Percentiles rank a stretch among this genome's conserved stretches.
Conservation (phyloP, 1,139 yeast genomes). For the Suhomyces taliae region DNA sequence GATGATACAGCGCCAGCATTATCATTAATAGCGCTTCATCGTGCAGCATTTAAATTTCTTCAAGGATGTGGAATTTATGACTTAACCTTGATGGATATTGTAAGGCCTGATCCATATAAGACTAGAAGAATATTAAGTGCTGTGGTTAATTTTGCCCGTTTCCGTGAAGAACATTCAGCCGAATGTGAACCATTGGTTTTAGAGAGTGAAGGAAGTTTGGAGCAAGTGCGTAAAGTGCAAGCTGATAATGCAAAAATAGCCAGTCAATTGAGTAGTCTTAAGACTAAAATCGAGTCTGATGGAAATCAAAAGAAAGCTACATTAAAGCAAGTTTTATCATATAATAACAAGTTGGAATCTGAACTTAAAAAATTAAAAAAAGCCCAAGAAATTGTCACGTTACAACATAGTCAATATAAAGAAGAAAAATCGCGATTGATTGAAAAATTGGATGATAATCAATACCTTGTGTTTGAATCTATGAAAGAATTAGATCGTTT, state of each 20-base stretch:
- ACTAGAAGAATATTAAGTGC: slow-evolving; percentile 73
- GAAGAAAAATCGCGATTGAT: slow-evolving; percentile 59
- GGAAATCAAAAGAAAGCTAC: slow-evolving; percentile 28
- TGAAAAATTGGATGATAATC: slow-evolving; percentile 55
- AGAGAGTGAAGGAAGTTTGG: slow-evolving; percentile 52
- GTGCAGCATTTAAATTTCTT: slow-evolving; percentile 62
- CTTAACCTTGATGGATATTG: slow-evolving; percentile 66
- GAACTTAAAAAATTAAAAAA: slow-evolving; percentile 64
- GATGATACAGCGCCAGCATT: slow-evolving; percentile 31
- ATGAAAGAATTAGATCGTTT: slow-evolving; percentile 61
- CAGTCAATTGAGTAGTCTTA: slow-evolving; percentile 45
- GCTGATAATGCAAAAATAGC: slow-evolving; percentile 42
- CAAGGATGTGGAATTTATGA: slow-evolving; percentile 76
- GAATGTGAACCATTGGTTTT: slow-evolving; percentile 64
- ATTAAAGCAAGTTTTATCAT: slow-evolving; percentile 49
- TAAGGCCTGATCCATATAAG: slow-evolving; percentile 65
- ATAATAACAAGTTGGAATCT: slow-evolving; percentile 59
- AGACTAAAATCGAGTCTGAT: slow-evolving; percentile 23
- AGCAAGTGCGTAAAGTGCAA: slow-evolving; percentile 30
- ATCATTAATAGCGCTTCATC: slow-evolving; percentile 51
- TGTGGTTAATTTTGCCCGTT: slow-evolving; percentile 80
- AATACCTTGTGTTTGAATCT: slow-evolving; percentile 53
- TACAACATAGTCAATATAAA: slow-evolving; percentile 69
- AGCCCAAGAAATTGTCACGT: slow-evolving; percentile 61
- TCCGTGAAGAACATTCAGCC: slow-evolving; percentile 72